Conservation (phyloP, 352 stramenopile species). For the Albugo laibachii region DNA sequence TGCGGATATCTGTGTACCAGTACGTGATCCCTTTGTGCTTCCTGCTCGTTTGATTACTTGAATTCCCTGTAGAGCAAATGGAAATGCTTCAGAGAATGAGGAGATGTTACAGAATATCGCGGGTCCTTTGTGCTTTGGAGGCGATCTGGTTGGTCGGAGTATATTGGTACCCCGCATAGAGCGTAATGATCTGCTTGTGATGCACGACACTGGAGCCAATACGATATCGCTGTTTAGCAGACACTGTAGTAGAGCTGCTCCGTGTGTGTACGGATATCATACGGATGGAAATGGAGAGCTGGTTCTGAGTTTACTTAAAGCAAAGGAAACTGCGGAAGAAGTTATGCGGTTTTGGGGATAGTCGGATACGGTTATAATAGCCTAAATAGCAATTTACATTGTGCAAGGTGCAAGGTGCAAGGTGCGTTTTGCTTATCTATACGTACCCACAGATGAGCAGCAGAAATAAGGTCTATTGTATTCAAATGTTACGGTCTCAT, state of each 20-base stretch:
- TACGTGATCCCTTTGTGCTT: conserved; percentile 14
- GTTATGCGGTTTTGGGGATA: conserved; percentile 45
- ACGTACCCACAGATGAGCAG: too few species aligned
- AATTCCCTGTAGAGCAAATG: conserved; percentile 15
- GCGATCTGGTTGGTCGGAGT: conserved; percentile 76
- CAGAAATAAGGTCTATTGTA: too few species aligned
- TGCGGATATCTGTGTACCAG: conserved; percentile 70
- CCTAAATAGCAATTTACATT: too few species aligned
- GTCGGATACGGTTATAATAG: too few species aligned
- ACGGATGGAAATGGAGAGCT: conserved; percentile 5
- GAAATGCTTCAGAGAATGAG: conserved; percentile 20
- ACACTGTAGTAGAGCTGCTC: conserved; percentile 72
- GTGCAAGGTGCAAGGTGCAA: neutral
- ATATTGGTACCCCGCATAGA: conserved; percentile 46
- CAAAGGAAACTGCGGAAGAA: conserved; percentile 42
- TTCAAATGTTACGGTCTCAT: too few species aligned
- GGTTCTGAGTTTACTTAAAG: conserved; percentile 39
- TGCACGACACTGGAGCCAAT: conserved; percentile 79
- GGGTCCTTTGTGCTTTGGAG: conserved; percentile 84
- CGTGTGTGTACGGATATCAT: conserved; percentile 47
- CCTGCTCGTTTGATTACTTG: conserved; percentile 1
- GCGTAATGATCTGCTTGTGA: conserved; percentile 54
- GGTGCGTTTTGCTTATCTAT: neutral
- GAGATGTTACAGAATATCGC: conserved; percentile 57
- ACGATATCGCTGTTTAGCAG: conserved; percentile 77